Conservation (phyloP, 2,329 filamentous ascomycete species). For the Rhynchosporium secalis region DNA sequence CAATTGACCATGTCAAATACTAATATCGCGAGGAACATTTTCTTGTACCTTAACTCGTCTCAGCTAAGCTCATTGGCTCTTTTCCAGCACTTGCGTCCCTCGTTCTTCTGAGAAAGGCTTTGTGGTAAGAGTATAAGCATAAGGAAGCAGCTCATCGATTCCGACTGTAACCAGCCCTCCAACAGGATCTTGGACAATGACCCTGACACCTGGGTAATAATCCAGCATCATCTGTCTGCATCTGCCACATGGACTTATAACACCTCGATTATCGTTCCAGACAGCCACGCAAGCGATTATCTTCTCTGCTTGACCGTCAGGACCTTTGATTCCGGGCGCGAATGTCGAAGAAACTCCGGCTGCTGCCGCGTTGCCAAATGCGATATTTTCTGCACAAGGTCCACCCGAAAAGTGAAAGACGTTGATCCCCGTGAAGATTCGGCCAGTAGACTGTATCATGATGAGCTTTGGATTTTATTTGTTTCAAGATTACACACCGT, state of each 20-base stretch:
- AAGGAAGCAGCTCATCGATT: constrained; percentile 27
- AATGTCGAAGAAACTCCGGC: constrained; percentile 23
- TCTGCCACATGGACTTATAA: constrained; percentile 31
- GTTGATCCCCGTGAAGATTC: constrained; percentile 30
- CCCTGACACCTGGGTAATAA: constrained; percentile 28
- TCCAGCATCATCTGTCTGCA: constrained; percentile 33
- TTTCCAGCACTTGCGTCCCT: neutral
- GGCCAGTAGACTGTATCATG: constrained; percentile 10
- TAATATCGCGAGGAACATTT: too few species aligned
- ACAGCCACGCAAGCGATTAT: constrained; percentile 25
- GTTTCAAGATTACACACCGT: neutral
- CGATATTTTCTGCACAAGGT: constrained; percentile 23
- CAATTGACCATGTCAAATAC: too few species aligned
- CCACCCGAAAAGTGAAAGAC: constrained; percentile 27
- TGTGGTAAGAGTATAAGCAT: constrained; percentile 20
- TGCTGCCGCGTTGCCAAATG: constrained; percentile 27
- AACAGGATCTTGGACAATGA: constrained; percentile 22
- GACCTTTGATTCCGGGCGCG: constrained; percentile 10
- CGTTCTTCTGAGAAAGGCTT: neutral
- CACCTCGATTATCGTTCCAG: constrained; percentile 23
- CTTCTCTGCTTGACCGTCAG: constrained; percentile 12
- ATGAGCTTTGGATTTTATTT: neutral
- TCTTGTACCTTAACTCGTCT: neutral
- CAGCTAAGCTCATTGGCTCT: neutral
- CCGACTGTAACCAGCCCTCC: constrained; percentile 19